A percentile compares a stretch with the other conserved stretches of the same genome.
phyloP scores from a whole-genome alignment of 345 rosid species.

The Sonneratia alba region DNA sequence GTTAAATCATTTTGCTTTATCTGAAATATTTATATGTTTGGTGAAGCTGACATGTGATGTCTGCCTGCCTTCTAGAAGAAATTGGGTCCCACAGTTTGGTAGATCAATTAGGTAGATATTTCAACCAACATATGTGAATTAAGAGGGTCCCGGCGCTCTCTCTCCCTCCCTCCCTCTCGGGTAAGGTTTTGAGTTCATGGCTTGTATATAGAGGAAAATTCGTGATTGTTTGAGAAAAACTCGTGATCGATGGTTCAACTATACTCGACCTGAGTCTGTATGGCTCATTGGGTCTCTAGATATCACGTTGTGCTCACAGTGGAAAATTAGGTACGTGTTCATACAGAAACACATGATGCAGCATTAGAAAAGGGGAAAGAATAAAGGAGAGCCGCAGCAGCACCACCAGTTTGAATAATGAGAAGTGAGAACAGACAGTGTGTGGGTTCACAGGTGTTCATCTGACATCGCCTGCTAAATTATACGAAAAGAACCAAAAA shows the following conservation, averaged over 20 bases:
- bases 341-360: not conserved
- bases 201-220: too few relatives aligned
- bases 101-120: not conserved
- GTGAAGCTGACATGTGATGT: not conserved
- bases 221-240: too few relatives aligned
- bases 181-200: too few relatives aligned
- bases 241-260: too few relatives aligned
- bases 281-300: too few relatives aligned
- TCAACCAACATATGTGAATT: too few relatives aligned
- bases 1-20: not conserved
- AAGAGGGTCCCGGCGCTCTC: too few relatives aligned
- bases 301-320: too few relatives aligned
- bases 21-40: not conserved
- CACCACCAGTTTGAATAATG: not conserved
- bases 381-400: not conserved
- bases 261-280: too few relatives aligned
- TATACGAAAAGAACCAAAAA: not conserved
- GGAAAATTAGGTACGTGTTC: not conserved
- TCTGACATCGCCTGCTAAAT: not conserved
- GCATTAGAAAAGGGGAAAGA: not conserved
- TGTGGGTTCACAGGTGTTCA: not conserved
- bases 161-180: too few relatives aligned
- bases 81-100: constrained; percentile 4
- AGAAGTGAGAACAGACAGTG: not conserved
- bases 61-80: not conserved